Evolutionary conservation across 257 asterid genomes (phyloP).

Genomic region (Dorcoceras hygrometricum): DNA sequence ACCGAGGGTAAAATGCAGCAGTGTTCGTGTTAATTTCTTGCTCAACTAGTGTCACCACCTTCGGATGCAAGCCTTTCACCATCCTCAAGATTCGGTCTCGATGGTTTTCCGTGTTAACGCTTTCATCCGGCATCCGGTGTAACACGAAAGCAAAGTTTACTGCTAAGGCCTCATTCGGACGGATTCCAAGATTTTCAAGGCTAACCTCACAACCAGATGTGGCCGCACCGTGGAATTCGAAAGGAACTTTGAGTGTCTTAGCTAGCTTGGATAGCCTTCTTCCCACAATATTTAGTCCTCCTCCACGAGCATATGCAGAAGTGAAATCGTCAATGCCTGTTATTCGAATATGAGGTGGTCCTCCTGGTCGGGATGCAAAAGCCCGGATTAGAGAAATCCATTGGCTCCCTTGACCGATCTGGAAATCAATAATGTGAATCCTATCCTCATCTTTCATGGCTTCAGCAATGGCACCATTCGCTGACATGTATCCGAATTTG

Average conservation of each 20-base stretch:
- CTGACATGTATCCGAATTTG: conserved; percentile 89
- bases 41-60: conserved; percentile 87
- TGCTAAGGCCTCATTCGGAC: conserved; percentile 59
- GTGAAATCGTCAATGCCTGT: conserved; percentile 72
- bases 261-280: conserved; percentile 70
- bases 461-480: conserved; percentile 91
- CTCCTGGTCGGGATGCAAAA: conserved; percentile 71
- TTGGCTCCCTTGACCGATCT: conserved; percentile 82
- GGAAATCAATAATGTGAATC: conserved; percentile 82
- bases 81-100: conserved; percentile 64
- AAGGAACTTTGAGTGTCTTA: conserved; percentile 60
- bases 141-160: conserved; percentile 79
- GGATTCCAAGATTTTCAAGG: conserved; percentile 40
- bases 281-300: conserved; percentile 69
- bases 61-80: conserved; percentile 64
- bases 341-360: conserved; percentile 77
- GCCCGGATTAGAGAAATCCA: conserved; percentile 86
- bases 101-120: conserved; percentile 73
- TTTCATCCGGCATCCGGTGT: conserved; percentile 80
- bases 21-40: conserved; percentile 83
- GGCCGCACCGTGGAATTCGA: conserved; percentile 53
- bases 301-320: conserved; percentile 77
- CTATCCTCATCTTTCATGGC: conserved; percentile 68
- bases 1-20: conserved; percentile 74
- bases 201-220: conserved; percentile 39